These are phyloP conservation scores for Pseudocercospora cruenta DNA, from an alignment of 2,329 filamentous ascomycete genomes.

Conservation along the genomic window DNA sequence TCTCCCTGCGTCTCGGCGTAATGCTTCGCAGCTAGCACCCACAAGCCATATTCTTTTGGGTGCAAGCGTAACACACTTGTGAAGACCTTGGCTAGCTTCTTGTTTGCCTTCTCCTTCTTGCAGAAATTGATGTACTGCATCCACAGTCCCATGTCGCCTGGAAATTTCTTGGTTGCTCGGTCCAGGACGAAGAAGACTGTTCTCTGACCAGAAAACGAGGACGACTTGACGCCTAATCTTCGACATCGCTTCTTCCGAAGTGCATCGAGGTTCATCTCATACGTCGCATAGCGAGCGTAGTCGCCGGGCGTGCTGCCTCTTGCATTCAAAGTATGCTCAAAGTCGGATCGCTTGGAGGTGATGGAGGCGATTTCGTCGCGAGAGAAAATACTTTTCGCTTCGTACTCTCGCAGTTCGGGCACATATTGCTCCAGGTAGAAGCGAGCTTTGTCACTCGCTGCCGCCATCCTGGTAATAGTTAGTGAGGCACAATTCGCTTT, in stretches of 20 bases:
- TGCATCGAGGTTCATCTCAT: slow-evolving; percentile 69
- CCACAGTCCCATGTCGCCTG: slow-evolving; percentile 81
- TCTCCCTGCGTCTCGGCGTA: slow-evolving; percentile 79
- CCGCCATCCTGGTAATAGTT: slow-evolving; percentile 63
- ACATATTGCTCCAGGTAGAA: slow-evolving; percentile 93
- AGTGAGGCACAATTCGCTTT: not conserved
- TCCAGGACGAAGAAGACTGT: slow-evolving; percentile 90
- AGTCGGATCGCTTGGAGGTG: slow-evolving; percentile 86
- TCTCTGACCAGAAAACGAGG: slow-evolving; percentile 70
- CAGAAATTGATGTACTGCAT: slow-evolving; percentile 86
- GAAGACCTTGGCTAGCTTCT: slow-evolving; percentile 63
- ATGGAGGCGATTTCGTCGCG: slow-evolving; percentile 89
- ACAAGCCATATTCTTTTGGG: slow-evolving; percentile 79
- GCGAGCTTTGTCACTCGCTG: slow-evolving; percentile 87
- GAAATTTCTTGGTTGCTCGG: slow-evolving; percentile 80
- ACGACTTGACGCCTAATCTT: slow-evolving; percentile 75
- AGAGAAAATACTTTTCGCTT: slow-evolving; percentile 87
- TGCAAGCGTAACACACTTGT: slow-evolving; percentile 78
- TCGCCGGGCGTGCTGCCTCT: slow-evolving; percentile 76
- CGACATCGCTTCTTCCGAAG: slow-evolving; percentile 82
- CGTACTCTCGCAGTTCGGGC: slow-evolving; percentile 88
- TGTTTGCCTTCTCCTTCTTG: slow-evolving; percentile 65
- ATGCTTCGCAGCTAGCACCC: slow-evolving; percentile 80
- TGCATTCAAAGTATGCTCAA: slow-evolving; percentile 87
- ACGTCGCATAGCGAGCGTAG: slow-evolving; percentile 80